Evolutionary conservation across 2,329 filamentous ascomycete species (phyloP), one percentile per base, ranked within the genome.

Genomic region (Aspergillus sp.): DNA sequence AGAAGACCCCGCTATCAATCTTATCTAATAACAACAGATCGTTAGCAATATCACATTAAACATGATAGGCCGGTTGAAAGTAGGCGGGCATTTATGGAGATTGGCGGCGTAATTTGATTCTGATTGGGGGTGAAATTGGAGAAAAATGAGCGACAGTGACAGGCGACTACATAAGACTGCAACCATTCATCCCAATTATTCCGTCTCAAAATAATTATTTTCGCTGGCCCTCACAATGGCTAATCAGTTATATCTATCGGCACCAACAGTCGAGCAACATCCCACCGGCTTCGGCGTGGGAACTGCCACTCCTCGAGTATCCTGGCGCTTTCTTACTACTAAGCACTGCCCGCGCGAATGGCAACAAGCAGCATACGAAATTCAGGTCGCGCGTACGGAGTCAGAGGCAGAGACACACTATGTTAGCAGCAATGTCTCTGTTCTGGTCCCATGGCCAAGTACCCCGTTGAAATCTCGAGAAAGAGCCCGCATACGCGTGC

Each of bases 331-430:
- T 47, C 52, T 60, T 2, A 34, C 39, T 22, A 17, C 43, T 47
- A 43, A n/a, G 9, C 47, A 38, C 18, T 49, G 9, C 41, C 57
- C 18, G 44, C 45, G 15, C 4, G 51, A 63, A n/a, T 72, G 68
- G 68, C 56, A 61, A 24, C 69, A 72, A 44, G 60, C 53, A 6
- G 54, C 62, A n/a, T 71, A 71, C 48, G 67, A 71, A 4, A 55
- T 72, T 15, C 53, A 68, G 41, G 38, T 53, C 13, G 12, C 50
- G 12, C 50, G 50, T 36, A 12, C 6, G 4, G 9, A 24, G 5
- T 24, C 26, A 18, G 41, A 45, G 9, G 20, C 13, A 12, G 26
- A 50, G n/a, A 45, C 53, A 15, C 15, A 50, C 20, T 22, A 17
- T 22, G 26, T 51, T 15, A n/a, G 30, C 11, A 26, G 54, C 13